These are phyloP conservation scores for Paecilomyces formosus DNA, from an alignment of 2,329 filamentous ascomycete species.

Conservation along the genomic window DNA sequence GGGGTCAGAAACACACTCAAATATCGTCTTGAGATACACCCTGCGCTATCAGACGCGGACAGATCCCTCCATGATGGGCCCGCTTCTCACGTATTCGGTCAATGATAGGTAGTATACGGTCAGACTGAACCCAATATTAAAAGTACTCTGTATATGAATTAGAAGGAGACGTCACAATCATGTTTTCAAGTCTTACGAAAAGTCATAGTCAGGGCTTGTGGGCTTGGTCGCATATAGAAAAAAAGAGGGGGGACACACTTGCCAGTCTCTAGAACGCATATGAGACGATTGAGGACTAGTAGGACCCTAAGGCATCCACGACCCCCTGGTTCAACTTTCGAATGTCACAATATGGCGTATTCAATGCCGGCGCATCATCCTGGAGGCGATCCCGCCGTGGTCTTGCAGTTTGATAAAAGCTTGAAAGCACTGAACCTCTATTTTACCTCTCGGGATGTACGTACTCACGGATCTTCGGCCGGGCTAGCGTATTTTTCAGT, in stretches of 20 bases:
- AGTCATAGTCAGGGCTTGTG: background rate
- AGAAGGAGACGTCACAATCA: background rate
- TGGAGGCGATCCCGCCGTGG: background rate
- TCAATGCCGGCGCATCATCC: background rate
- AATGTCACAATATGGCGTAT: background rate
- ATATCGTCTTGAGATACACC: conserved; percentile 8
- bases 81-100: conserved; percentile 9
- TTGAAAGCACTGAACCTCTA: conserved; percentile 5
- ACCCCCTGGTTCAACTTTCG: background rate
- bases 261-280: background rate
- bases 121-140: background rate
- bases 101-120: background rate
- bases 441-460: conserved; percentile 12
- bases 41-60: conserved; percentile 13
- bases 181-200: background rate
- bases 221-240: background rate
- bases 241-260: background rate
- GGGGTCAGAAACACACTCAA: background rate
- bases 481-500: conserved; percentile 26
- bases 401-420: background rate
- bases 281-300: background rate
- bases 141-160: background rate
- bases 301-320: background rate
- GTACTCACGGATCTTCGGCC: conserved; percentile 4
- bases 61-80: conserved; percentile 17